Base-by-base conservation (phyloP, 352 stramenopile genomes). In the Phytophthora pisi region DNA sequence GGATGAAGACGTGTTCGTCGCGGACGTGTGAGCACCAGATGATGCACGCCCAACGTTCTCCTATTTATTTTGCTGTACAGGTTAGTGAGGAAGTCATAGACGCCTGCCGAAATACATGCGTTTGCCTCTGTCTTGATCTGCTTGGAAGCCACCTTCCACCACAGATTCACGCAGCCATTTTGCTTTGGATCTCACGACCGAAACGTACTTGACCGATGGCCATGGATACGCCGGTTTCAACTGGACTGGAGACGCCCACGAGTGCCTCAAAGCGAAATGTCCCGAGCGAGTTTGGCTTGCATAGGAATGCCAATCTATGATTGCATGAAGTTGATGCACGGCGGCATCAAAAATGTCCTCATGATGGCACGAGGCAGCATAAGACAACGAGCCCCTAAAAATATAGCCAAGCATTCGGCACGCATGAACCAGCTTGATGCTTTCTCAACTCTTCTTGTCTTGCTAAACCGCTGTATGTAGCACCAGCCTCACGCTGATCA, bases 1-100 rank as follows among this genome's bases (percentile, higher is more conserved):
- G 57, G 70, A 78, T 31, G 70, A 78, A 61, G 66, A 78, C 50
- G 58, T 72, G 52, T 75, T 78, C 43, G 57, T 75, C 20, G 66
- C 66, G 2, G 70, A 78, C 43, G 66, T 78, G 61, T 78, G 61
- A 77, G 36, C 54, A 10, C 28, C 5, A 31, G 7, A 6, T 6
- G 26, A 30, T 30, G 26, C 26, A 31, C 28, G 28, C 6, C 28
- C 28, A 31, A 31, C 18, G 36, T 31, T 51, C 57, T 57, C 40
- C 31, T 77, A 77, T 77, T 77, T 77, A 77, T 70, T 68, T 53
- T 56, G 49, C 40, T 68, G 60, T 74, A 68, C 57, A 74, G 13
- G 51, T 51, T 61, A 46, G 40, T 46, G 38, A 70, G 56, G 43
- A 63, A 57, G 24, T 20, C 31, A 40, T 28, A 8, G 10, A 42